Percentiles rank a stretch among this genome's conserved stretches.
phyloP scores from a whole-genome alignment of 1,284 basidiomycete species.

The Phenoliferia sp. region DNA sequence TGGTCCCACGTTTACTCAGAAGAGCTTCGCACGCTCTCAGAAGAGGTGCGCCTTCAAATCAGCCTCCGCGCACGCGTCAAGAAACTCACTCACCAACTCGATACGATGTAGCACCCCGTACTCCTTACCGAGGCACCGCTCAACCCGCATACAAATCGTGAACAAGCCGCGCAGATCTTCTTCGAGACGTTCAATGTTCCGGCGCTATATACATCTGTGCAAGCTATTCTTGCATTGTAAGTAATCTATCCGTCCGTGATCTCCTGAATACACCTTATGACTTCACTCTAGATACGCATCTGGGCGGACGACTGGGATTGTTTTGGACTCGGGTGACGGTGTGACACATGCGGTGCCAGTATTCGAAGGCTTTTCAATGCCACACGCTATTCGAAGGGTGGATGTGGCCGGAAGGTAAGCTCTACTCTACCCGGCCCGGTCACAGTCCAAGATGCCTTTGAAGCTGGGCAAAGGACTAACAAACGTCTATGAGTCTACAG shows the following conservation, averaged over 20 bases:
- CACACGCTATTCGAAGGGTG: slow-evolving; percentile 90
- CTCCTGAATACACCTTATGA: too few relatives aligned
- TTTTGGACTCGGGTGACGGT: slow-evolving; percentile 96
- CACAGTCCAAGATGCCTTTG: too few relatives aligned
- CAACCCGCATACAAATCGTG: slow-evolving; percentile 89
- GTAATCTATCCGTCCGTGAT: slow-evolving; percentile 38
- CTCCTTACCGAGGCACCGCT: slow-evolving; percentile 89
- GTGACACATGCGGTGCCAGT: slow-evolving; percentile 99
- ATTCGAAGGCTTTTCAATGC: slow-evolving; percentile 99
- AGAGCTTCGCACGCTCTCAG: slow-evolving; percentile 85
- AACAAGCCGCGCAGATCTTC: slow-evolving; percentile 94
- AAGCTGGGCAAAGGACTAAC: not conserved
- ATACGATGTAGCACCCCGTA: slow-evolving; percentile 76
- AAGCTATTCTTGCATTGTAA: slow-evolving; percentile 92
- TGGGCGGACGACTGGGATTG: slow-evolving; percentile 97
- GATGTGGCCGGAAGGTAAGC: slow-evolving; percentile 88
- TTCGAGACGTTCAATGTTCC: slow-evolving; percentile 99
- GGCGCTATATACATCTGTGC: slow-evolving; percentile 92
- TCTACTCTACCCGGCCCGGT: slow-evolving; percentile 16
- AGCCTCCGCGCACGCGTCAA: not conserved
- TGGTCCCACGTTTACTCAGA: slow-evolving; percentile 96
- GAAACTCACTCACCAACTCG: not conserved
- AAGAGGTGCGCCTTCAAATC: slow-evolving; percentile 69
- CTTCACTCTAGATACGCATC: slow-evolving; percentile 75
- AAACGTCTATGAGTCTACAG: too few relatives aligned